Conservation (phyloP, 192 early-diverging fungal genomes). For the Spinellus fusiger region DNA sequence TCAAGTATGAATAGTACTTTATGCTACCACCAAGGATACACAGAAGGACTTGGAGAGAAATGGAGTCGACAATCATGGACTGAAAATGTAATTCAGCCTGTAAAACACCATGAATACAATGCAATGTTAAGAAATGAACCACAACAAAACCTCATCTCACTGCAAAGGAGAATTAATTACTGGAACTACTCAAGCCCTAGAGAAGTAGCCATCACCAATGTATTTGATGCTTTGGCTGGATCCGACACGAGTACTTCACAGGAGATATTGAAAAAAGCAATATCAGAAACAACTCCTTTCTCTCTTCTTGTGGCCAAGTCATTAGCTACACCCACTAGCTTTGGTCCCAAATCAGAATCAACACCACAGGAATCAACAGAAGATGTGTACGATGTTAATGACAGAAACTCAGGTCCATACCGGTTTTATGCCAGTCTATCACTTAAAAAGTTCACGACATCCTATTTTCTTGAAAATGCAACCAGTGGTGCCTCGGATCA, state of each 20-base stretch:
- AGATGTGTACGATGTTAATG: not conserved
- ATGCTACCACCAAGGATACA: slow-evolving; percentile 20
- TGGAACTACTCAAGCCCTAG: slow-evolving; percentile 21
- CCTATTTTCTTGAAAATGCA: not conserved
- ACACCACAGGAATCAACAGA: not conserved
- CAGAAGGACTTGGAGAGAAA: slow-evolving; percentile 25
- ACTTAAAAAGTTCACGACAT: not conserved
- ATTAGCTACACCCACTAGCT: slow-evolving; percentile 5
- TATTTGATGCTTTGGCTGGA: slow-evolving; percentile 9
- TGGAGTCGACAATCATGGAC: slow-evolving; percentile 22
- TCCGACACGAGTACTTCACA: not conserved
- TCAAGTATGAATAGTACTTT: slow-evolving; percentile 19
- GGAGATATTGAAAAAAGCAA: slow-evolving; percentile 8
- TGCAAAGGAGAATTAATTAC: slow-evolving; percentile 2
- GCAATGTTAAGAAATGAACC: not conserved
- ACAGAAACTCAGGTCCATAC: not conserved
- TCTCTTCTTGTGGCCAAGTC: slow-evolving; percentile 22
- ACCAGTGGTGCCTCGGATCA: not conserved
- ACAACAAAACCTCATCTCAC: not conserved
- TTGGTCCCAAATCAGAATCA: not conserved
- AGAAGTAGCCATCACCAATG: slow-evolving; percentile 1
- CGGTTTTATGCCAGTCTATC: not conserved
- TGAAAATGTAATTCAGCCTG: slow-evolving; percentile 3
- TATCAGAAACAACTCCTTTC: slow-evolving; percentile 10
- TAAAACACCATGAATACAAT: not conserved